A percentile compares a stretch with the other conserved stretches of the same genome.
These are phyloP conservation scores for Setomelanomma holmii DNA, from an alignment of 2,329 filamentous ascomycete species.

Conservation along the genomic window DNA sequence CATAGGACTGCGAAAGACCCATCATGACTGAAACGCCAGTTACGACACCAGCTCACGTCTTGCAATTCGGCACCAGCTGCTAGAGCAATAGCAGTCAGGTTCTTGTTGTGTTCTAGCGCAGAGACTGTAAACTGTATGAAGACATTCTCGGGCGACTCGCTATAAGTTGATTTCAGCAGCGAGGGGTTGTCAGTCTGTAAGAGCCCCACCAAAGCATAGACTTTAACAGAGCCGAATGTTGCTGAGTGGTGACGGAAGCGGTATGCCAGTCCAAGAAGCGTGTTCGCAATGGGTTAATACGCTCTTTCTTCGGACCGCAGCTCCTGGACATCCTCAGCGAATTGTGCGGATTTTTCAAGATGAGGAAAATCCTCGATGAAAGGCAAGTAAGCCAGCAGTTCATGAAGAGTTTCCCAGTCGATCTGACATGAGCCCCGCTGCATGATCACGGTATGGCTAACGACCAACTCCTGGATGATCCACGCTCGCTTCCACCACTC, in stretches of 20 bases:
- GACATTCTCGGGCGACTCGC: constrained; percentile 1
- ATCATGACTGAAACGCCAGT: constrained; percentile 7
- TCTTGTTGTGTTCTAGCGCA: constrained; percentile 1
- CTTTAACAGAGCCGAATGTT: constrained; percentile 10
- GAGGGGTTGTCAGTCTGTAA: constrained; percentile 1
- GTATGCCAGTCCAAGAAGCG: not conserved
- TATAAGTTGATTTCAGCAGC: constrained; percentile 8
- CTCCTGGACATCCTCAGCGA: constrained; percentile 1
- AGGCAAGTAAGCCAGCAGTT: not conserved
- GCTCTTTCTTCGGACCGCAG: not conserved
- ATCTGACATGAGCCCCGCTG: constrained; percentile 6
- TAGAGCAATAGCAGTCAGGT: constrained; percentile 2
- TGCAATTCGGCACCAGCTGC: not conserved
- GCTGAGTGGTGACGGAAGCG: constrained; percentile 10
- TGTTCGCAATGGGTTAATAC: not conserved
- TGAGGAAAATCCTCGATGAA: not conserved
- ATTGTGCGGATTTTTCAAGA: not conserved
- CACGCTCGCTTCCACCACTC: constrained; percentile 15
- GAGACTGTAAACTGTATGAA: constrained; percentile 10
- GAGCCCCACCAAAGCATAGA: constrained; percentile 14
- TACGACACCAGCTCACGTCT: constrained; percentile 11
- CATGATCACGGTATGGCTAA: constrained; percentile 4
- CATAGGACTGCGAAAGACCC: not conserved
- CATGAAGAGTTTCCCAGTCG: constrained; percentile 2
- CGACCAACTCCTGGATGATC: constrained; percentile 13